phyloP scores from a whole-genome alignment of 2,329 filamentous ascomycete genomes.

The Colletotrichum falcatum region DNA sequence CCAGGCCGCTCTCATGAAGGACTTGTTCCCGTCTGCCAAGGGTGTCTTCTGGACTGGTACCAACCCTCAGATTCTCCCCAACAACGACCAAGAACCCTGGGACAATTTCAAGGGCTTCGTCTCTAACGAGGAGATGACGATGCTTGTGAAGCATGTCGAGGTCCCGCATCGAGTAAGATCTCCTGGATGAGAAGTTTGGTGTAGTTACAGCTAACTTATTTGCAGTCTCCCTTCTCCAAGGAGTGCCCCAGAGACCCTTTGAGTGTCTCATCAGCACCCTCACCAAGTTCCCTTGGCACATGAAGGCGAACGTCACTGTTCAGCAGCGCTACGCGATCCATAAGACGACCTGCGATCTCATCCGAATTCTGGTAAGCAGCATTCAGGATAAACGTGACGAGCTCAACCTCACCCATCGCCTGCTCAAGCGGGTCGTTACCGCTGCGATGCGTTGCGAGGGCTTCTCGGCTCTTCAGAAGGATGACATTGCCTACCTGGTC shows the following conservation, averaged over 20 bases:
- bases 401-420: conserved; percentile 62
- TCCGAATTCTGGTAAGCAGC: conserved; percentile 45
- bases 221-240: conserved; percentile 69
- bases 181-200: background rate
- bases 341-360: conserved; percentile 61
- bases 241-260: conserved; percentile 74
- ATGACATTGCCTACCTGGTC: conserved; percentile 63
- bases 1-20: conserved; percentile 68
- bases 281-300: conserved; percentile 73
- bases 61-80: conserved; percentile 54
- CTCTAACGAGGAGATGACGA: conserved; percentile 71
- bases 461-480: conserved; percentile 72
- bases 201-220: conserved; percentile 2
- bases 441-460: conserved; percentile 69
- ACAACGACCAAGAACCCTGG: conserved; percentile 57
- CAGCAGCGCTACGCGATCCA: conserved; percentile 67
- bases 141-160: conserved; percentile 74
- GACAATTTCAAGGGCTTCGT: conserved; percentile 71
- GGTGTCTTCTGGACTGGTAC: conserved; percentile 67
- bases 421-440: conserved; percentile 64
- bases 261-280: conserved; percentile 74
- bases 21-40: conserved; percentile 70
- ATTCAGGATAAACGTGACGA: conserved; percentile 51
- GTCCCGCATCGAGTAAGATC: conserved; percentile 69
- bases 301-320: conserved; percentile 67